These are phyloP conservation scores for Sporothrix schenckii DNA, from an alignment of 2,329 filamentous ascomycete species.

Conservation along the genomic window DNA sequence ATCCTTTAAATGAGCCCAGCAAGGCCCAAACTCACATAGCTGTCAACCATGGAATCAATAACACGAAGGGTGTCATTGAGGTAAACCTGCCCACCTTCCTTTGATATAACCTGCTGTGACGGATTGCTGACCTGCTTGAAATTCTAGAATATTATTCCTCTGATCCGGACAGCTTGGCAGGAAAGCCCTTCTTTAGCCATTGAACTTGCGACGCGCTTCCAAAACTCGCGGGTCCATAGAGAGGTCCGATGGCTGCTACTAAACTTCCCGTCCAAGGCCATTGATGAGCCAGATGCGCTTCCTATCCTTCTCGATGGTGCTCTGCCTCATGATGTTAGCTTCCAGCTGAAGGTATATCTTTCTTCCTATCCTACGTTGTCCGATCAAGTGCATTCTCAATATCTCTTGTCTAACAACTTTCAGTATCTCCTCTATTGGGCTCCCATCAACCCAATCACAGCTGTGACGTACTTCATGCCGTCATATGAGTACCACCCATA, in stretches of 20 bases:
- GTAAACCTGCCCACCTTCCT: background rate
- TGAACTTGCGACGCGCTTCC: constrained; percentile 78
- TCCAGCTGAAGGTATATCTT: constrained; percentile 73
- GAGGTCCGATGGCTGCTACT: constrained; percentile 81
- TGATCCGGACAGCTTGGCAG: constrained; percentile 82
- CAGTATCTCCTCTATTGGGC: constrained; percentile 92
- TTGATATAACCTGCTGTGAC: background rate
- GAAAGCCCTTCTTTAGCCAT: constrained; percentile 87
- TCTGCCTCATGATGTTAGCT: constrained; percentile 76
- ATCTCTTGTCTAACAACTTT: constrained; percentile 39
- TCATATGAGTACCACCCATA: constrained; percentile 89
- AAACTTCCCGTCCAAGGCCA: constrained; percentile 79
- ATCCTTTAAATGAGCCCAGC: constrained; percentile 68
- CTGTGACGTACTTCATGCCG: constrained; percentile 90
- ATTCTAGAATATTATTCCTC: constrained; percentile 58
- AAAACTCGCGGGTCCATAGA: constrained; percentile 68
- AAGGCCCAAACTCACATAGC: constrained; percentile 43
- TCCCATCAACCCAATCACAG: constrained; percentile 87
- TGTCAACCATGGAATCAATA: constrained; percentile 48
- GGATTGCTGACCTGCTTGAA: constrained; percentile 32
- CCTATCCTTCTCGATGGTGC: constrained; percentile 77
- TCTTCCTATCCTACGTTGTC: constrained; percentile 32
- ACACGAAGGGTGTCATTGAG: constrained; percentile 43
- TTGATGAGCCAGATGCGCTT: constrained; percentile 79
- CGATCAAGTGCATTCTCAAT: background rate